Base-by-base conservation (phyloP, 1,284 basidiomycete genomes). In the Fomitopsis palustris region DNA sequence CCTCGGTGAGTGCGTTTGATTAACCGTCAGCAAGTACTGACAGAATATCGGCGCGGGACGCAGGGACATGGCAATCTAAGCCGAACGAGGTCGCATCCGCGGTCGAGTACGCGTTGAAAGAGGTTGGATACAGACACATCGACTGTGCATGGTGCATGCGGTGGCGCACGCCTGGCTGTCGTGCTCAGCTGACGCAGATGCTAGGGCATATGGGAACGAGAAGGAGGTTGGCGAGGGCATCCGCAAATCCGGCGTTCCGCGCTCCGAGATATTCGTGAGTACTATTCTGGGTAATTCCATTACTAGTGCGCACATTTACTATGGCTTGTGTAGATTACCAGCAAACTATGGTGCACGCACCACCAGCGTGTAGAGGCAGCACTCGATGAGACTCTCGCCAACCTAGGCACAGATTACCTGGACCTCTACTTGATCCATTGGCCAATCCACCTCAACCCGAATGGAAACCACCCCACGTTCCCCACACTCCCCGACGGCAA, bases 181-280 rank as follows among this genome's bases (percentile, higher is more conserved):
- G 38, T 5, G 25, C 25, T 38, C 25, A 25, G 31, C 35, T 53
- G 58, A 56, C 39, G n/a, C 42, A 19, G 4, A n/a, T 8, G 51
- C 16, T 49, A 84, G 84, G 82, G 78, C 72, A 8, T 87, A 90
- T 66, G 82, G 83, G 60, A 93, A 93, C 68, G 91, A 96, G 74
- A 85, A 88, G 68, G 87, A 92, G 69, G 93, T 96, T 27, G 93
- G 93, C 12, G 81, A 88, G 64, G 93, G 93, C 19, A 87, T 96
- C 74, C 84, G 81, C 67, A 82, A 81, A 47, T 88, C 87, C 55
- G 93, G 92, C 35, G 82, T 95, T 23, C 85, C 87, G 55, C 83
- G 94, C 63, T 81, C 83, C 45, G 88, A 95, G 62, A 82, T 96
- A 63, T 96, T 92, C 73, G 85, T 96, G 67, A 81, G 82, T 75